Conservation (phyloP, 202 grass and related monocot species). For the Musa balbisiana region DNA sequence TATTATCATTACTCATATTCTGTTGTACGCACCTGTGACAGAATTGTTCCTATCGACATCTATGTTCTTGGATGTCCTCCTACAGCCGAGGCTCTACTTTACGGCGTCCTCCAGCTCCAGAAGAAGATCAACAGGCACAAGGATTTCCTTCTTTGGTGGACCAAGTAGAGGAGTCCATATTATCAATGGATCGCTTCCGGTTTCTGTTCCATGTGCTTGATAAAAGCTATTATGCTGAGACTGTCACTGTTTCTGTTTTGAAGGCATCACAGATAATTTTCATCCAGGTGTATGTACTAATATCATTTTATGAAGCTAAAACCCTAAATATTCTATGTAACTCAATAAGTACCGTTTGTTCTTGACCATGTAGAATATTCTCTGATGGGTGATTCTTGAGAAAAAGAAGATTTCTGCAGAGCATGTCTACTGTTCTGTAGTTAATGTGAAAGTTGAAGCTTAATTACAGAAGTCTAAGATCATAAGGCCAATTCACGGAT, state of each 20-base stretch:
- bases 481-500: no score
- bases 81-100: constrained; percentile 86
- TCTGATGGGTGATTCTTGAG: neutral
- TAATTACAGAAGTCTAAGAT: no score
- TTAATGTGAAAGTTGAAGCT: neutral
- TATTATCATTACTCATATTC: constrained; percentile 98
- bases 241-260: neutral
- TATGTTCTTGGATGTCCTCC: constrained; percentile 90
- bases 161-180: constrained; percentile 40
- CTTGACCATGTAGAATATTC: neutral
- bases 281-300: no score
- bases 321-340: neutral
- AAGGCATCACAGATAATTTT: neutral
- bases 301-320: neutral
- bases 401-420: neutral
- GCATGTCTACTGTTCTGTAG: neutral
- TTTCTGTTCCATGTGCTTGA: neutral
- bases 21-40: constrained; percentile 80
- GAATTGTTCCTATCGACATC: constrained; percentile 85
- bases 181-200: no score
- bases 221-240: neutral
- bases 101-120: constrained; percentile 92
- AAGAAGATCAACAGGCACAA: constrained; percentile 98
- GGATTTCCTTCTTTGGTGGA: constrained; percentile 96
- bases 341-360: neutral